A percentile compares a stretch with the other conserved stretches of the same genome.
These are phyloP conservation scores for Solanum hybrid DNA, from an alignment of 305 asterid species.

Conservation along the genomic window DNA sequence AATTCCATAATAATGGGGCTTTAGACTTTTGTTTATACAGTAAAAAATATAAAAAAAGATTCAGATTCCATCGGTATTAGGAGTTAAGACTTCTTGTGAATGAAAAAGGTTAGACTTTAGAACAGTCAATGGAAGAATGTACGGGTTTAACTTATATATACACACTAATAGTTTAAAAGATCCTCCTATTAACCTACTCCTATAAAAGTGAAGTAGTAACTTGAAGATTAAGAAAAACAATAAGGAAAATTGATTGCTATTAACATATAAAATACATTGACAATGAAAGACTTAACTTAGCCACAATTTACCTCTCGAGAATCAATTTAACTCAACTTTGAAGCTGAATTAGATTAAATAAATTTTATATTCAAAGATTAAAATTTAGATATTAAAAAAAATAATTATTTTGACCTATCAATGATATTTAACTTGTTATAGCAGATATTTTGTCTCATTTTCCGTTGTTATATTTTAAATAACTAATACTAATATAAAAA, in stretches of 20 bases:
- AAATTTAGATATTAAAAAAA: background rate
- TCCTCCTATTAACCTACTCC: background rate
- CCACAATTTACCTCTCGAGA: background rate
- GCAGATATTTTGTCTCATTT: background rate
- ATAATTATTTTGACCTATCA: background rate
- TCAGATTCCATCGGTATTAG: slow-evolving; percentile 4
- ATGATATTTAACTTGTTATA: background rate
- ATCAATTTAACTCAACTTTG: background rate
- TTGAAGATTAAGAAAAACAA: background rate
- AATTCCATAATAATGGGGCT: slow-evolving; percentile 33
- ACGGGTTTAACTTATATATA: background rate
- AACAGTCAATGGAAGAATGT: background rate
- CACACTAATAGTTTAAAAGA: background rate
- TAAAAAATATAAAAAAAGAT: background rate
- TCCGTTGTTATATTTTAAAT: background rate
- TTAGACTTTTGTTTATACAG: slow-evolving; percentile 2
- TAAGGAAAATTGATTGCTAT: background rate
- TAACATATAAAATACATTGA: background rate
- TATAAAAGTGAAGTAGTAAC: background rate
- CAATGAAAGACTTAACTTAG: background rate
- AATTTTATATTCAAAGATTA: background rate
- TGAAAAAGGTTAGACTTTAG: background rate
- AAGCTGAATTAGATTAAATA: background rate
- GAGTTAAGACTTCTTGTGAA: background rate
- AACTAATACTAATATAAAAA: background rate